These are phyloP conservation scores for Mangifera indica DNA, from an alignment of 345 rosid genomes.

Conservation along the genomic window DNA sequence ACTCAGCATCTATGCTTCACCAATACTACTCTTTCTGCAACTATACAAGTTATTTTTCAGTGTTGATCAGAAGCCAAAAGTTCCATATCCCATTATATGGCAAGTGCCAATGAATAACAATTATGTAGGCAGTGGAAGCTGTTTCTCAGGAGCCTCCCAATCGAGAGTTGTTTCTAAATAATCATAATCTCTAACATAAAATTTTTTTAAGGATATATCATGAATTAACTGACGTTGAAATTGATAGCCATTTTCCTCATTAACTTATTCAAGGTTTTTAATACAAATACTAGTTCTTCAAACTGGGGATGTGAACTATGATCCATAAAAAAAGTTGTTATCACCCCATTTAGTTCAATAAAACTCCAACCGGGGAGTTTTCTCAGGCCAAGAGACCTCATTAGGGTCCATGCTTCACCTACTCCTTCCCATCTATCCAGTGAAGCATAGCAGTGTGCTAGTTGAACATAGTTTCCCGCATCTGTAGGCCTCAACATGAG, in stretches of 20 bases:
- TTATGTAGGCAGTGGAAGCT: neutral
- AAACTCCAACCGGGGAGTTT: constrained; percentile 66
- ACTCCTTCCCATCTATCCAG: constrained; percentile 55
- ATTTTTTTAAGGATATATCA: neutral
- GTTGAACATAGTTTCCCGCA: constrained; percentile 53
- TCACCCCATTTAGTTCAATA: constrained; percentile 41
- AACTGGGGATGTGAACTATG: constrained; percentile 43
- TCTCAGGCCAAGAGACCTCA: constrained; percentile 55
- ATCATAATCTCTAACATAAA: neutral
- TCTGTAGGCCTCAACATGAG: constrained; percentile 35
- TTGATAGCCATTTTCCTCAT: constrained; percentile 28
- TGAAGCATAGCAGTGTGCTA: constrained; percentile 55
- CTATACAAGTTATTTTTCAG: neutral
- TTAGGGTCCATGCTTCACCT: constrained; percentile 47
- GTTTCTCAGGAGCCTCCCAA: neutral
- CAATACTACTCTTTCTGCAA: neutral
- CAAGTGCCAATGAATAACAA: neutral
- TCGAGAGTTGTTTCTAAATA: neutral
- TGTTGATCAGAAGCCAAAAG: neutral
- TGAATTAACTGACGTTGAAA: neutral
- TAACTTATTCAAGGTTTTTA: constrained; percentile 36
- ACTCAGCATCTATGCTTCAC: neutral
- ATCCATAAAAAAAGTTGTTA: constrained; percentile 47
- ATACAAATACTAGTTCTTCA: constrained; percentile 37
- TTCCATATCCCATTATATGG: neutral